Evolutionary conservation across 2,329 filamentous ascomycete species (phyloP).

Genomic region (Arthrocladium fulminans): DNA sequence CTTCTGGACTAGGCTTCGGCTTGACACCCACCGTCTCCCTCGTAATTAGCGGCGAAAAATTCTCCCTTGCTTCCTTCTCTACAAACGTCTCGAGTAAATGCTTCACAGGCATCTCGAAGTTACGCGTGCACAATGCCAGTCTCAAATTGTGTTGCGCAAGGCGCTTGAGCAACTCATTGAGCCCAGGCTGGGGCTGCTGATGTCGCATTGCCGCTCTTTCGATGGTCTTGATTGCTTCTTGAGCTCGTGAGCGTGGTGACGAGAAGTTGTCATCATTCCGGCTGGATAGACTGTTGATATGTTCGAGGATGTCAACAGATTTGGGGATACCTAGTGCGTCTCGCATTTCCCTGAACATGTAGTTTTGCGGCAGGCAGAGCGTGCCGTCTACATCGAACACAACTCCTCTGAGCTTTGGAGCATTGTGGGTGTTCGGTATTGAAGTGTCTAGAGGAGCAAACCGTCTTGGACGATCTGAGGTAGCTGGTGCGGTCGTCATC

Average conservation of each 20-base stretch:
- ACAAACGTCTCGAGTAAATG: conserved; percentile 27
- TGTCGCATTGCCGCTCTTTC: conserved; percentile 71
- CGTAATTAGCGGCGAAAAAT: conserved; percentile 21
- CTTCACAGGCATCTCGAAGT: conserved; percentile 59
- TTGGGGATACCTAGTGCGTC: conserved; percentile 62
- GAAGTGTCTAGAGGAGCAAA: conserved; percentile 19
- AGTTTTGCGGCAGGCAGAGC: conserved; percentile 79
- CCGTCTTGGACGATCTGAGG: conserved; percentile 6
- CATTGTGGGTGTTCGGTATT: conserved; percentile 7
- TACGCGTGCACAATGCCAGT: conserved; percentile 87
- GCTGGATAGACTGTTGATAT: conserved; percentile 67
- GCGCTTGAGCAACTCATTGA: conserved; percentile 70
- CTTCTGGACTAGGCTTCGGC: conserved; percentile 22
- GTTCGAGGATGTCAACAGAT: conserved; percentile 73
- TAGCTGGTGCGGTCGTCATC: not conserved
- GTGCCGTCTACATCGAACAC: conserved; percentile 96
- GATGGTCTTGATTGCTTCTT: conserved; percentile 65
- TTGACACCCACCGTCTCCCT: conserved; percentile 19
- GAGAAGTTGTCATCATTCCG: conserved; percentile 18
- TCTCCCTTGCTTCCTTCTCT: conserved; percentile 9
- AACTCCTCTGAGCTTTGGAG: conserved; percentile 46
- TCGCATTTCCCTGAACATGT: conserved; percentile 92
- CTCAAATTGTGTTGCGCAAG: conserved; percentile 53
- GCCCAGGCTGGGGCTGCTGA: conserved; percentile 74
- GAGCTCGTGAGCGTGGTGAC: conserved; percentile 41